These are phyloP conservation scores for Candida bentonensis DNA, from an alignment of 805 yeast species.

Conservation along the genomic window DNA sequence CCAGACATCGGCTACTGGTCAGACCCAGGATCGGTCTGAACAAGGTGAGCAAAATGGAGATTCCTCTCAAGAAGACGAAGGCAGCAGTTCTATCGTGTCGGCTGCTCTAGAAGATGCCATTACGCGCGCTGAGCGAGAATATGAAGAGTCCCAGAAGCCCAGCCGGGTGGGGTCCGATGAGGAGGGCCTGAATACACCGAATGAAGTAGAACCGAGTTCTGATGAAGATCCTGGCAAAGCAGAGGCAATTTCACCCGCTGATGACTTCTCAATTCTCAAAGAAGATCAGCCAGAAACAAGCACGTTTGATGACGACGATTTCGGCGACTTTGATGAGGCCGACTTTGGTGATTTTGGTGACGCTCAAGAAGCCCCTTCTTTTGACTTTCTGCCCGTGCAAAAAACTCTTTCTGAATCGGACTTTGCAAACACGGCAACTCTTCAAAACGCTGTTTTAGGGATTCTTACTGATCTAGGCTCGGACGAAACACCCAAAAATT, in stretches of 20 bases:
- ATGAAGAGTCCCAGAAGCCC: neutral
- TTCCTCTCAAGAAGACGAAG: too few species aligned
- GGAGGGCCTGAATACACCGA: neutral
- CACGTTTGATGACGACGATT: constrained; percentile 22
- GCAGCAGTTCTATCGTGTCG: too few species aligned
- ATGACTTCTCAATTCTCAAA: neutral
- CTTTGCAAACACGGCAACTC: constrained; percentile 11
- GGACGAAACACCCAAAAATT: neutral
- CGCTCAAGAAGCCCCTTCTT: neutral
- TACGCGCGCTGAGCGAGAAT: too few species aligned
- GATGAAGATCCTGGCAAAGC: neutral
- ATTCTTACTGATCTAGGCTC: constrained; percentile 3
- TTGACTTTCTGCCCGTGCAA: neutral
- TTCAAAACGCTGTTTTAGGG: constrained; percentile 8
- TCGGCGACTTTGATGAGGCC: constrained; percentile 18
- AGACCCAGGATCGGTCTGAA: too few species aligned
- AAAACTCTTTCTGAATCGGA: constrained; percentile 8
- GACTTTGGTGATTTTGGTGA: constrained; percentile 2
- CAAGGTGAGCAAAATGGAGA: too few species aligned
- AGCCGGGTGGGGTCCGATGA: neutral
- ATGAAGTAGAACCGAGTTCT: neutral
- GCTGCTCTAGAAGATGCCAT: too few species aligned
- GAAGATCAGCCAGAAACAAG: constrained; percentile 7
- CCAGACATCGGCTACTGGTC: too few species aligned
- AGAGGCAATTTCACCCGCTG: neutral